A percentile compares a stretch with the other conserved stretches of the same genome.
Conservation (phyloP, 2,329 filamentous ascomycete species). For the Aspergillus ochraceus region DNA sequence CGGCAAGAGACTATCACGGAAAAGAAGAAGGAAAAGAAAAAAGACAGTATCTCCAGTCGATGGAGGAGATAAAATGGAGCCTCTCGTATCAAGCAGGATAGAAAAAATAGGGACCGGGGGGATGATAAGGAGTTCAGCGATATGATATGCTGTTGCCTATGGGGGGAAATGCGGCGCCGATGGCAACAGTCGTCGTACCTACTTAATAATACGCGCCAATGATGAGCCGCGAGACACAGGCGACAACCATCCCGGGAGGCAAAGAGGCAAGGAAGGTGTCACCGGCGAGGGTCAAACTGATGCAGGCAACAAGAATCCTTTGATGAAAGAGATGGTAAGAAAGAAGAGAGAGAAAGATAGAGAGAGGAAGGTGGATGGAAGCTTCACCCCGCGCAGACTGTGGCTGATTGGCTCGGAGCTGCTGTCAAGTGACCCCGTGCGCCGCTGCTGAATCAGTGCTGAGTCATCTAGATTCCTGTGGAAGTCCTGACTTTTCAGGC, state of each 20-base stretch:
- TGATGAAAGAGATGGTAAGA: constrained; percentile 8
- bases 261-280: too few species aligned
- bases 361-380: neutral
- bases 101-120: constrained; percentile 1
- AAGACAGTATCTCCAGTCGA: neutral
- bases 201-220: neutral
- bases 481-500: neutral
- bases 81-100: neutral
- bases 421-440: neutral
- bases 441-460: neutral
- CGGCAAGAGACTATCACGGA: neutral
- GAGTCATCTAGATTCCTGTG: neutral
- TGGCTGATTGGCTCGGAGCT: neutral
- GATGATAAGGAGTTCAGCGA: constrained; percentile 1
- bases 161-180: neutral
- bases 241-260: neutral
- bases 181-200: constrained; percentile 1
- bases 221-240: constrained; percentile 8
- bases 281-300: neutral
- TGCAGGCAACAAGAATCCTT: constrained; percentile 1
- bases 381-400: neutral
- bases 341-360: constrained; percentile 4
- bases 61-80: neutral
- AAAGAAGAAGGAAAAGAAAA: neutral
- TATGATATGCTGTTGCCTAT: constrained; percentile 18